Base-by-base conservation (phyloP, 768 basidiomycete species). In the Phylloporus scabripes region DNA sequence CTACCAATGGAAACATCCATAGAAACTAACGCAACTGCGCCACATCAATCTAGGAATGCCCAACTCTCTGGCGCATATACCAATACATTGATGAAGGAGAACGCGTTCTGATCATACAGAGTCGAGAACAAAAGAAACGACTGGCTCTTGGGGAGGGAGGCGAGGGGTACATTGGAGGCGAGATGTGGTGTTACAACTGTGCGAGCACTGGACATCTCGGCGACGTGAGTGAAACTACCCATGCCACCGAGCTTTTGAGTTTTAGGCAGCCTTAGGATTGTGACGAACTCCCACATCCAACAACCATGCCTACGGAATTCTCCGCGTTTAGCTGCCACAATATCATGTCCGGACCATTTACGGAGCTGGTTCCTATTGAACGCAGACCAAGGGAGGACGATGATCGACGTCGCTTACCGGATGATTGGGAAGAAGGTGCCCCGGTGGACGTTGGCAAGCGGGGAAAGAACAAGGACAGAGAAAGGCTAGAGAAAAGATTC, bases 161-260 rank as follows among this genome's bases (percentile, higher is more conserved):
- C 9, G 89, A 90, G 63, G 86, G 83, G 6, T 89, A 85, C 64
- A 82, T 91, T 46, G 84, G 78, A 5, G 64, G 67, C 29, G 86
- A 87, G 59, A 73, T 80, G 56, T 91, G 85, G 85, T 92, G 89
- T 63, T 87, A 89, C 61, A 87, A 86, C 56, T 92, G 89, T 55
- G 89, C 85, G 36, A 70, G 69, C 24, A 65, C 65, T 44, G 88
- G 86, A 4, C 89, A 92, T 64, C 77, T 85, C 63, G 89, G 89
- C 40, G 89, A 91, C 58, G 88, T 90, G 59, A 67, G 84, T 72
- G 39, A 39, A 45, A 24, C 38, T 17, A 28, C 42, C 20, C 10
- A 12, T 44, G 29, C 17, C 14, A 29, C 10, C 11, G 2, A 32
- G 42, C 23, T 39, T 14, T 29, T 42, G 37, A 47, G 42, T 23